phyloP scores from a whole-genome alignment of 2,329 filamentous ascomycete species.

The Aspergillus chevalieri region DNA sequence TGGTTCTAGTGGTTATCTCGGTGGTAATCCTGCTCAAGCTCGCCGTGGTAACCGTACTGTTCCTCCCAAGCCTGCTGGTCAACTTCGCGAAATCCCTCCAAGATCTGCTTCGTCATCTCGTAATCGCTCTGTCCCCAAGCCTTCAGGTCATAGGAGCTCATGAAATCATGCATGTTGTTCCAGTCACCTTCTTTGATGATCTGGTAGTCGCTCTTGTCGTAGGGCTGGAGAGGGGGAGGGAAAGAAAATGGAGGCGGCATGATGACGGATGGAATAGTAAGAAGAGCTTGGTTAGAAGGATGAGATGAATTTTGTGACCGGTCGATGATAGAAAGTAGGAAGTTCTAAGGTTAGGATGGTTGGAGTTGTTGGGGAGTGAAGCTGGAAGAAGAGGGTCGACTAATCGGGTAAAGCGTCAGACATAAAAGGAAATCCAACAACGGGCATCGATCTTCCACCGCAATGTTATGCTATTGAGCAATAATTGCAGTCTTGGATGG shows the following conservation, averaged over 20 bases:
- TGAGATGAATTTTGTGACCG: no score
- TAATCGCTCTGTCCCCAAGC: slow-evolving; percentile 1
- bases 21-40: neutral
- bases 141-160: slow-evolving; percentile 4
- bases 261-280: neutral
- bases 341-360: no score
- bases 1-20: neutral
- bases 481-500: no score
- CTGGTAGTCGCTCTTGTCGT: slow-evolving; percentile 2
- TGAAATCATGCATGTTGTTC: slow-evolving; percentile 4
- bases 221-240: neutral
- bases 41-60: neutral
- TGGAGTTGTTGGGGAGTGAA: no score
- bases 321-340: no score
- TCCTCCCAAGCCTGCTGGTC: neutral
- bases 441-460: no score
- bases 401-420: no score
- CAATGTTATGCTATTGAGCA: no score
- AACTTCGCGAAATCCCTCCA: neutral
- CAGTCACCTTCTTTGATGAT: slow-evolving; percentile 5
- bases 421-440: no score
- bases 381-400: no score
- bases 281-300: neutral
- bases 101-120: slow-evolving; percentile 2
- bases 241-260: neutral